These are phyloP conservation scores for Kwoniella shandongensis DNA, from an alignment of 768 basidiomycete genomes.

Conservation along the genomic window DNA sequence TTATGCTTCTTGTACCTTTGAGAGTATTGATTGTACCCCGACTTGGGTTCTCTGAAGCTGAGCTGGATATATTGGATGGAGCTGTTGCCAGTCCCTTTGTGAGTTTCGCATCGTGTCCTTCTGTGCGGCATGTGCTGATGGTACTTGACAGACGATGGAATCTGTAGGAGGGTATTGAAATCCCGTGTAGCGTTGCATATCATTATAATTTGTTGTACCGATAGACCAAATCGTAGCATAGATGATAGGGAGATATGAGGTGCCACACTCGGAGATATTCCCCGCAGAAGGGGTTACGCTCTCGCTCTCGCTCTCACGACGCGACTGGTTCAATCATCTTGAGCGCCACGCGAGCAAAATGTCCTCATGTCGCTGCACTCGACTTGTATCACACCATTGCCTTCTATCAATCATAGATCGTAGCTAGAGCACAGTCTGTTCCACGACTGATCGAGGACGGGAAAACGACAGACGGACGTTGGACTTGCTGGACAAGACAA, in stretches of 20 bases:
- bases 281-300: too few species aligned
- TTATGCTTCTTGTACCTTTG: slow-evolving; percentile 76
- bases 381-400: too few species aligned
- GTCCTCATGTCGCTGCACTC: too few species aligned
- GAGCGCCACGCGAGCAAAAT: too few species aligned
- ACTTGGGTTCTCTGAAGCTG: slow-evolving; percentile 69
- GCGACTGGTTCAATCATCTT: too few species aligned
- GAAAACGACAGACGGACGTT: too few species aligned
- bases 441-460: too few species aligned
- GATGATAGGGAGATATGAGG: neutral
- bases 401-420: too few species aligned
- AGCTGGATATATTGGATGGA: slow-evolving; percentile 80
- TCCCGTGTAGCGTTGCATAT: neutral
- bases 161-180: slow-evolving; percentile 14
- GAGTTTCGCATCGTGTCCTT: slow-evolving; percentile 1
- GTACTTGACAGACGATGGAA: slow-evolving; percentile 14
- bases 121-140: neutral
- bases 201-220: slow-evolving; percentile 9
- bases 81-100: slow-evolving; percentile 65
- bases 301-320: too few species aligned
- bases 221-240: neutral
- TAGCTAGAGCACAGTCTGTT: too few species aligned
- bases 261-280: too few species aligned
- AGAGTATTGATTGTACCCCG: slow-evolving; percentile 70
- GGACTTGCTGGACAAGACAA: too few species aligned